phyloP scores from a whole-genome alignment of 148 eudicot species.

The Limonium bicolor region DNA sequence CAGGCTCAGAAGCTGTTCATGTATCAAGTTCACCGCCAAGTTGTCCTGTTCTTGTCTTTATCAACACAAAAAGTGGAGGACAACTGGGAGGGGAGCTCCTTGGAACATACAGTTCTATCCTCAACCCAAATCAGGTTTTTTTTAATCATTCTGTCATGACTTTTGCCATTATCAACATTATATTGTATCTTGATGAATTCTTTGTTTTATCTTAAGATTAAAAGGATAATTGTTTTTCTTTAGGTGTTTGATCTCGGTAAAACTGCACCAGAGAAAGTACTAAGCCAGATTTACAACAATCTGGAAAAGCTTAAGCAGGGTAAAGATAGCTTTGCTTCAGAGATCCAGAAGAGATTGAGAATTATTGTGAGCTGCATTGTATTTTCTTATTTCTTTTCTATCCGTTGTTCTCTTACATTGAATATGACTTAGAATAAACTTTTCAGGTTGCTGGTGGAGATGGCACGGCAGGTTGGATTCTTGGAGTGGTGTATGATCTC shows the following conservation, averaged over 20 bases:
- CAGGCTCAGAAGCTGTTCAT: neutral
- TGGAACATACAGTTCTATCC: conserved; percentile 8
- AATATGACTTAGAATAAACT: neutral
- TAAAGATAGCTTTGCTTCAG: conserved; percentile 10
- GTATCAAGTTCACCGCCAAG: neutral
- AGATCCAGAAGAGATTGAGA: conserved; percentile 12
- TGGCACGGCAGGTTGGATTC: conserved; percentile 25
- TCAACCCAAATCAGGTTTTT: conserved; percentile 13
- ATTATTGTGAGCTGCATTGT: conserved; percentile 15
- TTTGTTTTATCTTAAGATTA: neutral
- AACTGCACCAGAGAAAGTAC: conserved; percentile 16
- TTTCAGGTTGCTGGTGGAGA: conserved; percentile 29
- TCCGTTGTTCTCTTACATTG: neutral
- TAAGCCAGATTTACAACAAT: conserved; percentile 9
- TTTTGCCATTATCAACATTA: neutral
- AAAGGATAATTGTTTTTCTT: neutral
- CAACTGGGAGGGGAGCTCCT: conserved; percentile 24
- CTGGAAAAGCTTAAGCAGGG: conserved; percentile 13
- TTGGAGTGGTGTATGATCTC: conserved; percentile 23
- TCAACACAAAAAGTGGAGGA: conserved; percentile 20
- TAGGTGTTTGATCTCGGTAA: conserved; percentile 20
- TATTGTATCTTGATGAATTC: neutral
- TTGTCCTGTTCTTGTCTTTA: conserved; percentile 19
- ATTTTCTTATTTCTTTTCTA: neutral
- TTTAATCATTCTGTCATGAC: neutral